Conservation (phyloP, 1,284 basidiomycete genomes). For the Schizophyllum commune region DNA sequence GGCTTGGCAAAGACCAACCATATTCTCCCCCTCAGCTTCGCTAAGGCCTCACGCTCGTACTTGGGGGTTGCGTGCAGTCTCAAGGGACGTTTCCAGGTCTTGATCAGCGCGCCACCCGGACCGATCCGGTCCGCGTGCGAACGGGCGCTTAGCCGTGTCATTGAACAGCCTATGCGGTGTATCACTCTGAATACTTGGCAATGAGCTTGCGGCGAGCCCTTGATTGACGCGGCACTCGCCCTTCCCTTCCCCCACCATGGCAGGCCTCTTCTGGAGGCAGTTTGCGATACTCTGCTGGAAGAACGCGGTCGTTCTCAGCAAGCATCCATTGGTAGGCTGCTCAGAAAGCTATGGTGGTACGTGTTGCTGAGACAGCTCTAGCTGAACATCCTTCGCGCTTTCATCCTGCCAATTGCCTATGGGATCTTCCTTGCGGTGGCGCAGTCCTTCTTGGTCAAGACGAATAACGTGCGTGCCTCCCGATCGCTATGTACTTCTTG, state of each 20-base stretch:
- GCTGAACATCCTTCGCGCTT: conserved; percentile 61
- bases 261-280: conserved; percentile 48
- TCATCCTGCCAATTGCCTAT: conserved; percentile 62
- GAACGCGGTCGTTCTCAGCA: conserved; percentile 66
- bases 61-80: no score
- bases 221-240: neutral
- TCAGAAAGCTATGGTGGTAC: neutral
- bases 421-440: conserved; percentile 63
- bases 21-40: no score
- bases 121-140: no score
- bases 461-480: conserved; percentile 41
- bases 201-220: neutral
- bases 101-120: no score
- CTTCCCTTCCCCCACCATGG: conserved; percentile 13
- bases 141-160: no score
- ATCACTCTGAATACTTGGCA: no score
- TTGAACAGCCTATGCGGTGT: no score
- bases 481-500: neutral
- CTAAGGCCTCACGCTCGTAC: no score
- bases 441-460: conserved; percentile 46
- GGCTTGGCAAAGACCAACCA: no score
- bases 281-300: conserved; percentile 59
- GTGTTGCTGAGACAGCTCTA: conserved; percentile 16
- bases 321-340: conserved; percentile 46
- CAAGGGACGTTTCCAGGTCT: no score